Evolutionary conservation across 2,329 filamentous ascomycete genomes (phyloP).

Genomic region (Juglanconis sp.): DNA sequence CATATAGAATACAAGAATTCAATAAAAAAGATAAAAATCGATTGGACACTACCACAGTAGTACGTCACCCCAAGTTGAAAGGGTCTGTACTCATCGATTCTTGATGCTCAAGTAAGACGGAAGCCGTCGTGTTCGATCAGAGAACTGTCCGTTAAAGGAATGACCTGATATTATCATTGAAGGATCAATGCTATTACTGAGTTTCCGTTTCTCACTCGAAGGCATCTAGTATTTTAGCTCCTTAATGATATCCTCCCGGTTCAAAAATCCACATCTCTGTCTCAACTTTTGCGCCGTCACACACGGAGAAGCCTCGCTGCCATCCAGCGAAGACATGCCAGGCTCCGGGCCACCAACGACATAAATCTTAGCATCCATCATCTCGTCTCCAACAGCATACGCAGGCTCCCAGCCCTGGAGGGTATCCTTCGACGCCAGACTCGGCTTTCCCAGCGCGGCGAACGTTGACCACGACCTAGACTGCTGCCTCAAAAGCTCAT

Average conservation of each 20-base stretch:
- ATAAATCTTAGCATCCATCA: conserved; percentile 1
- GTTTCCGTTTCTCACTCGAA: neutral
- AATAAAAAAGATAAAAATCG: no score
- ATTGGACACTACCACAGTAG: no score
- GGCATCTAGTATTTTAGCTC: neutral
- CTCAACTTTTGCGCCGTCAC: neutral
- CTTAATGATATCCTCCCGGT: neutral
- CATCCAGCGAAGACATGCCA: neutral
- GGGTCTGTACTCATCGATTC: no score
- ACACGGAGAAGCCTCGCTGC: neutral
- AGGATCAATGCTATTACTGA: neutral
- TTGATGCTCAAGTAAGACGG: no score
- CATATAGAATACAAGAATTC: no score
- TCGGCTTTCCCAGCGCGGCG: neutral
- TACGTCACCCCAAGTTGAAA: no score
- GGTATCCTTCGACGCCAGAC: neutral
- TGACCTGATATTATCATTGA: neutral
- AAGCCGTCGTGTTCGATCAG: no score
- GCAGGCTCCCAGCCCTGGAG: neutral
- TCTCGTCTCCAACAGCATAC: neutral
- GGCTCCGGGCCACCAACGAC: neutral
- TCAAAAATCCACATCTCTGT: conserved; percentile 1
- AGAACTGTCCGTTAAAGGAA: neutral
- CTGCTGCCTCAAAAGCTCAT: neutral
- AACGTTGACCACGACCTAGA: conserved; percentile 1